Percentiles rank a stretch among this genome's conserved stretches.
These are phyloP conservation scores for Stylosanthes scabra DNA, from an alignment of 331 rosid genomes.

Conservation along the genomic window DNA sequence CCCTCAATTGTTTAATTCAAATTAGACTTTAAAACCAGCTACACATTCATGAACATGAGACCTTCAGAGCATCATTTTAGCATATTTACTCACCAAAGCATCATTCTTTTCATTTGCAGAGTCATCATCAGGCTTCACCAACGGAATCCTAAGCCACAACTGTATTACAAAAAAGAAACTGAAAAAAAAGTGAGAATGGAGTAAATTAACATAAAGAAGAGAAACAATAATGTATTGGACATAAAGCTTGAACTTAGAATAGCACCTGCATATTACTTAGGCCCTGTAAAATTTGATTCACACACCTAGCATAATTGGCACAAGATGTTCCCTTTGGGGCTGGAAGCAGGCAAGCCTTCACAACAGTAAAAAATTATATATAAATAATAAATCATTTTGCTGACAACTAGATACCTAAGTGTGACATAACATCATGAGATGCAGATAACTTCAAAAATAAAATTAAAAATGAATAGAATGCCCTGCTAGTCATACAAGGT, in stretches of 20 bases:
- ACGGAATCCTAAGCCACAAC: constrained; percentile 96
- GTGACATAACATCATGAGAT: neutral
- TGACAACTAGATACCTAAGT: neutral
- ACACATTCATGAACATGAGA: constrained; percentile 1
- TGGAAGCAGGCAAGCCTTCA: constrained; percentile 98
- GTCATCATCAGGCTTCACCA: constrained; percentile 73
- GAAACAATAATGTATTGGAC: neutral
- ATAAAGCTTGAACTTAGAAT: constrained; percentile 25
- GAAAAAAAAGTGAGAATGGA: constrained; percentile 11
- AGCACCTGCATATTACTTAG: constrained; percentile 81
- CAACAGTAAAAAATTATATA: constrained; percentile 10
- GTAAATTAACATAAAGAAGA: constrained; percentile 7
- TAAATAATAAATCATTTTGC: neutral
- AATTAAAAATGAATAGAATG: neutral
- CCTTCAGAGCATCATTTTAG: constrained; percentile 21
- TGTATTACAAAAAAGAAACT: constrained; percentile 43
- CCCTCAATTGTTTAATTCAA: constrained; percentile 6
- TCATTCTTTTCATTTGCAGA: constrained; percentile 49
- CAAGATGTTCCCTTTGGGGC: constrained; percentile 82
- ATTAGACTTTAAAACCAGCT: neutral
- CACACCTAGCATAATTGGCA: constrained; percentile 96
- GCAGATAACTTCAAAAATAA: neutral
- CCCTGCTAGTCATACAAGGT: neutral
- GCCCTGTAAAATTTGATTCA: constrained; percentile 82
- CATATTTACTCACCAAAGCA: constrained; percentile 62